phyloP scores from a whole-genome alignment of 805 yeast genomes.

The Teunomyces kruisii region DNA sequence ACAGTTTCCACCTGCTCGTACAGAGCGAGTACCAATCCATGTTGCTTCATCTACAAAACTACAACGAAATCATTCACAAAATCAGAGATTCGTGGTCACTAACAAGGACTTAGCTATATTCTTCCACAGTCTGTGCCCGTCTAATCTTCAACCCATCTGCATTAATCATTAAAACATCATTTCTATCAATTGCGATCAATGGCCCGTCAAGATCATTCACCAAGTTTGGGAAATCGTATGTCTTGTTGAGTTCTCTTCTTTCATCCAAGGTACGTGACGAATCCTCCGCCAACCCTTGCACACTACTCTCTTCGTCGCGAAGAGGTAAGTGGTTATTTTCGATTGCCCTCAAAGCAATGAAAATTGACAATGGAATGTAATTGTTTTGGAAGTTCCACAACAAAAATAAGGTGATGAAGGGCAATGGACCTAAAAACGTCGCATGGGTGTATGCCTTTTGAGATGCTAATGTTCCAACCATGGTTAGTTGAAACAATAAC shows the following conservation, averaged over 20 bases:
- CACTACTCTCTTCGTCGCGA: slow-evolving; percentile 18
- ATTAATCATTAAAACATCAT: slow-evolving; percentile 30
- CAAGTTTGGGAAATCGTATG: slow-evolving; percentile 76
- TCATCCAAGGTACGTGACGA: slow-evolving; percentile 69
- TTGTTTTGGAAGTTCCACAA: slow-evolving; percentile 81
- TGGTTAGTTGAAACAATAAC: slow-evolving; percentile 81
- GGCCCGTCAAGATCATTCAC: slow-evolving; percentile 80
- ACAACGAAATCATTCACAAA: slow-evolving; percentile 1
- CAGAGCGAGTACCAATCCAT: slow-evolving; percentile 10
- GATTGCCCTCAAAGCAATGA: slow-evolving; percentile 85
- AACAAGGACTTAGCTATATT: background rate
- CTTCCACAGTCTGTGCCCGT: slow-evolving; percentile 1
- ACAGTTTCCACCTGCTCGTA: slow-evolving; percentile 8
- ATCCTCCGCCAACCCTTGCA: slow-evolving; percentile 4
- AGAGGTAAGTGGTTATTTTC: slow-evolving; percentile 41
- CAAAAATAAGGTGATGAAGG: slow-evolving; percentile 62
- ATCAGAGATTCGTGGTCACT: slow-evolving; percentile 1
- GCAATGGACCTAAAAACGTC: slow-evolving; percentile 70
- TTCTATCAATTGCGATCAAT: slow-evolving; percentile 67
- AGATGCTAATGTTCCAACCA: slow-evolving; percentile 86
- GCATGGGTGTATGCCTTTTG: slow-evolving; percentile 80
- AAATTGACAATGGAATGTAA: slow-evolving; percentile 76
- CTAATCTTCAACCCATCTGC: slow-evolving; percentile 22
- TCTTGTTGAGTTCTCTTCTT: slow-evolving; percentile 65
- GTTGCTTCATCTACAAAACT: slow-evolving; percentile 1